Evolutionary conservation across 2,329 filamentous ascomycete species (phyloP).

Genomic region (Tolypocladium guangdongense): DNA sequence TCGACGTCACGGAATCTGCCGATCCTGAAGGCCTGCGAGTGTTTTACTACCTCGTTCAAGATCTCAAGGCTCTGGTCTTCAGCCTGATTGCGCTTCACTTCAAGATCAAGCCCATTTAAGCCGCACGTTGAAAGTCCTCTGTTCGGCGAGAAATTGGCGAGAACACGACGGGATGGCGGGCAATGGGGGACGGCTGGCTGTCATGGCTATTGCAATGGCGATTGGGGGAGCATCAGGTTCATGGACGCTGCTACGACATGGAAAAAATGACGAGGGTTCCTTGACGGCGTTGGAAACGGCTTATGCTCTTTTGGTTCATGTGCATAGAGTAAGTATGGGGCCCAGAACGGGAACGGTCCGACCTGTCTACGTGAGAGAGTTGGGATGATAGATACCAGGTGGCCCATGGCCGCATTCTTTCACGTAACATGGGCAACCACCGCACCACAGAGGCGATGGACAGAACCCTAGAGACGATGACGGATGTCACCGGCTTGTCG

Average conservation of each 20-base stretch:
- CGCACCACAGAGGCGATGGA: neutral
- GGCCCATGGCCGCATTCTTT: neutral
- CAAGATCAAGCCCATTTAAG: conserved; percentile 75
- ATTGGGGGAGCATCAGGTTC: neutral
- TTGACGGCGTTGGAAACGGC: neutral
- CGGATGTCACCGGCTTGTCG: neutral
- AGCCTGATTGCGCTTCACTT: conserved; percentile 95
- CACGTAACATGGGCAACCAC: neutral
- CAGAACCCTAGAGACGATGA: neutral
- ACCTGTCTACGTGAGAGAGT: neutral
- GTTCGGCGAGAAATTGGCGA: neutral
- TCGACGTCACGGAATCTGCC: conserved; percentile 91
- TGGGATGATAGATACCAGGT: neutral
- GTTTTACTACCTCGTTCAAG: conserved; percentile 97
- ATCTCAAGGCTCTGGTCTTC: conserved; percentile 92
- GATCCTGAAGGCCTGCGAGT: conserved; percentile 93
- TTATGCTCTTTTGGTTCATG: neutral
- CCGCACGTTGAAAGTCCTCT: conserved; percentile 18
- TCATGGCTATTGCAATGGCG: neutral
- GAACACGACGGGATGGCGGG: neutral
- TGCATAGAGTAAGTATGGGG: neutral
- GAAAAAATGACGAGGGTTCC: neutral
- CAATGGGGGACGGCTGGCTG: neutral
- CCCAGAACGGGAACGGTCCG: neutral
- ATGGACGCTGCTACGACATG: neutral